Evolutionary conservation across 805 yeast species (phyloP).

Genomic region (Wickerhamomyces sydowiorum): DNA sequence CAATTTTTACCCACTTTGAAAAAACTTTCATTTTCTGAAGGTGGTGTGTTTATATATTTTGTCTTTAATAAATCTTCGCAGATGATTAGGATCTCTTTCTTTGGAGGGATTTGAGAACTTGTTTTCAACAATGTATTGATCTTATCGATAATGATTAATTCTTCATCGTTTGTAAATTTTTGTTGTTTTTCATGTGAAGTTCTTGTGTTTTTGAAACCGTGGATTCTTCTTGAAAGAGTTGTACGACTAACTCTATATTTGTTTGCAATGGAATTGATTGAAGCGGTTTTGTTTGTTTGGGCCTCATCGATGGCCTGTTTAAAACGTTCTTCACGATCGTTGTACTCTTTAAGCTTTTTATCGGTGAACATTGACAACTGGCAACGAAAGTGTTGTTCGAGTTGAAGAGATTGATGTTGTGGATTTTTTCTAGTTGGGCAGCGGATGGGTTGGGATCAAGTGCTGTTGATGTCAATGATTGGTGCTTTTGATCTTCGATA

Average conservation of each 20-base stretch:
- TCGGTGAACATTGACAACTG: conserved; percentile 17
- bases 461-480: too few relatives aligned
- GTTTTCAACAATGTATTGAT: conserved; percentile 16
- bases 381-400: neutral
- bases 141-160: conserved; percentile 13
- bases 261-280: conserved; percentile 24
- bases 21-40: conserved; percentile 10
- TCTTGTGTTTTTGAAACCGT: conserved; percentile 24
- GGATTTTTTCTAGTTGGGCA: too few relatives aligned
- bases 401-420: too few relatives aligned
- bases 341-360: conserved; percentile 23
- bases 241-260: conserved; percentile 22
- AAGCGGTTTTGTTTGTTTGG: conserved; percentile 19
- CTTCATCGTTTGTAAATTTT: conserved; percentile 24
- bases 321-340: conserved; percentile 24
- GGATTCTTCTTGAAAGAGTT: conserved; percentile 22
- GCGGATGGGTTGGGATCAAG: too few relatives aligned
- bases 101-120: conserved; percentile 20
- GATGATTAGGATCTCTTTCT: conserved; percentile 18
- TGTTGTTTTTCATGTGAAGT: conserved; percentile 25
- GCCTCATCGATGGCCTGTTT: conserved; percentile 23
- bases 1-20: conserved; percentile 25
- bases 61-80: conserved; percentile 19
- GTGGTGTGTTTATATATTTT: conserved; percentile 14
- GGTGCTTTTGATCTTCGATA: neutral